Conservation (phyloP, 345 rosid species). For the Sisymbrium altissimum region DNA sequence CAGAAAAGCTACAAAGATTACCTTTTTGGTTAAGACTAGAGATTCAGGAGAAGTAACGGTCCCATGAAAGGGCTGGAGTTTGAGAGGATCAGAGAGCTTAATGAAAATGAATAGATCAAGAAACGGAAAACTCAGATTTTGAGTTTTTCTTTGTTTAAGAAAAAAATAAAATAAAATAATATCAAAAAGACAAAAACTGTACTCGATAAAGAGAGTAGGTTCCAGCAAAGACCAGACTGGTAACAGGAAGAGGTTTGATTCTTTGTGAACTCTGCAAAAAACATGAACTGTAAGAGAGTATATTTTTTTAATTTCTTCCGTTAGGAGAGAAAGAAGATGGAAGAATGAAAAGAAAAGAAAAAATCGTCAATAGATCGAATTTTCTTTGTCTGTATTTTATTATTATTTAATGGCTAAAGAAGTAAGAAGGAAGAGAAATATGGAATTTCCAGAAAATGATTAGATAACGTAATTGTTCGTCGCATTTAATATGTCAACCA, state of each 20-base stretch:
- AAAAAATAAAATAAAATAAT: not conserved
- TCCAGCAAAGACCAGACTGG: constrained; percentile 35
- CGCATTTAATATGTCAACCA: constrained; percentile 19
- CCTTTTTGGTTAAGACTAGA: constrained; percentile 15
- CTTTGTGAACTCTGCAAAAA: constrained; percentile 14
- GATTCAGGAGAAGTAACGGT: constrained; percentile 30
- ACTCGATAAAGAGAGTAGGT: constrained; percentile 7
- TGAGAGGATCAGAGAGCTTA: not conserved
- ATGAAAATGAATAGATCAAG: constrained; percentile 26
- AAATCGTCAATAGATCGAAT: not conserved
- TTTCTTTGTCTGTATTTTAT: not conserved
- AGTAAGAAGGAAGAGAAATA: constrained; percentile 2
- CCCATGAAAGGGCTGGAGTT: constrained; percentile 13
- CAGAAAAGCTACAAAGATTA: not conserved
- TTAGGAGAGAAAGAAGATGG: not conserved
- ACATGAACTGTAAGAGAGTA: not conserved
- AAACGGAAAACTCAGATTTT: constrained; percentile 24
- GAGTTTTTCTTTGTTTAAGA: not conserved
- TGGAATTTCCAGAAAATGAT: constrained; percentile 26
- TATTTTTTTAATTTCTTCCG: not conserved
- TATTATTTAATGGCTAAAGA: not conserved
- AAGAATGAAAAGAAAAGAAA: not conserved
- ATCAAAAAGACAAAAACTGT: not conserved
- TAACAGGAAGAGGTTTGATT: constrained; percentile 17
- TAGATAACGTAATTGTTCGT: constrained; percentile 20